phyloP scores from a whole-genome alignment of 805 yeast species.

The Danielozyma ontarioensis region DNA sequence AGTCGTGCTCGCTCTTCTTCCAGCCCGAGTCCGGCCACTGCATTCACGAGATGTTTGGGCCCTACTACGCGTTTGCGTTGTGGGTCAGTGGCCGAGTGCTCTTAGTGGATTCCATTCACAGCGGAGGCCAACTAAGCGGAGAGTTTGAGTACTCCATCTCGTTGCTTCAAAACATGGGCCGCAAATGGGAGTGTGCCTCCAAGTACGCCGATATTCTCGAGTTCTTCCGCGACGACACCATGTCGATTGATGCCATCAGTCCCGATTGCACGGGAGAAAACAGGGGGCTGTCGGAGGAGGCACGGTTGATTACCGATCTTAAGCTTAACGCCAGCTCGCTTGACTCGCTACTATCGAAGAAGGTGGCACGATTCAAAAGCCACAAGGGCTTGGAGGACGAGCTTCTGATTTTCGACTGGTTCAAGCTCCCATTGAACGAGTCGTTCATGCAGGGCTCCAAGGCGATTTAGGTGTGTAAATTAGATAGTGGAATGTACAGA shows the following conservation, averaged over 20 bases:
- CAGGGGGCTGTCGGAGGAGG: too few relatives aligned
- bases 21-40: slow-evolving; percentile 2
- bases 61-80: slow-evolving; percentile 12
- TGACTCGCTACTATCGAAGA: slow-evolving; percentile 10
- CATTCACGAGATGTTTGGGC: slow-evolving; percentile 10
- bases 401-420: slow-evolving; percentile 12
- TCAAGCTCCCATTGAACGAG: slow-evolving; percentile 9
- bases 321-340: slow-evolving; percentile 12
- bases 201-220: slow-evolving; percentile 14
- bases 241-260: slow-evolving; percentile 2
- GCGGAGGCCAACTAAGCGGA: slow-evolving; percentile 4
- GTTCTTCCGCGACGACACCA: slow-evolving; percentile 6
- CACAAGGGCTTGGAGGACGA: slow-evolving; percentile 6
- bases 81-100: slow-evolving; percentile 14
- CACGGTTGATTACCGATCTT: slow-evolving; percentile 10
- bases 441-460: slow-evolving; percentile 4
- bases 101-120: slow-evolving; percentile 8
- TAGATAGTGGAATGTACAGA: too few relatives aligned
- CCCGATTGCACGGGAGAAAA: slow-evolving; percentile 2
- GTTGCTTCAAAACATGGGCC: slow-evolving; percentile 8
- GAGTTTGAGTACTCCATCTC: slow-evolving; percentile 8
- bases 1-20: slow-evolving; percentile 4
- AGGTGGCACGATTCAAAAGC: slow-evolving; percentile 8
- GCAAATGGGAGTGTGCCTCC: slow-evolving; percentile 10
- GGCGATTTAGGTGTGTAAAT: too few relatives aligned